Evolutionary conservation across 164 flowering plant genomes (phyloP), one percentile per base, ranked within the genome.

Genomic region (Stephania cephalantha): DNA sequence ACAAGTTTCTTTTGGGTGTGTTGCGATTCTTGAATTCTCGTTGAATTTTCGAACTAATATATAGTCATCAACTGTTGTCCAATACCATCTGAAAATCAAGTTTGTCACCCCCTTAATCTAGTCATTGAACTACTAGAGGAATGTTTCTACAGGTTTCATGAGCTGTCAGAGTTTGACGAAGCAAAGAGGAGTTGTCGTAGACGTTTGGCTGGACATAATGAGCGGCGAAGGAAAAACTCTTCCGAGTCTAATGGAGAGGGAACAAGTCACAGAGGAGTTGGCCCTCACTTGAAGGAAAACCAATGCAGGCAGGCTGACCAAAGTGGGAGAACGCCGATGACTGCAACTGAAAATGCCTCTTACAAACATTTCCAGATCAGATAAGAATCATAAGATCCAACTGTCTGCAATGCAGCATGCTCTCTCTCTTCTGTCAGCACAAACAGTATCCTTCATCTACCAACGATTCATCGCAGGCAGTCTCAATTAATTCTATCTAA

Each of bases 381-480:
- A 76, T 84, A 72, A 82, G 80, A 58, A 74, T 71, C 70, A 76
- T 84, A 72, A 82, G 80, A 66, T 75, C 73, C 70, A 73, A 75
- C 78, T 61, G 52, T 76, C 66, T 9, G 55, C 64, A 5, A 53
- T 78, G 17, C 48, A 72, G 78, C 70, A 53, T 81, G 97, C 95
- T 92, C 92, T 78, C 95, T 92, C 88, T 92, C 97, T 92, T 88
- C 97, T 92, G 97, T 92, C 97, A 90, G 72, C 73, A 64, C 15
- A 70, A 70, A 58, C 13, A n/a, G 75, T 78, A 76, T 35, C 46
- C 64, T 58, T 58, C 55, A 50, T 50, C 12, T 50, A 13, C 55
- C 12, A 50, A 50, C 10, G 10, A 50, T 50, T 50, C 55, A 58
- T 58, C 18, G 64, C 64, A 58, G 64, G 64, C 64, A 58, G n/a